These are phyloP conservation scores for Vicia villosa DNA, from an alignment of 306 rosid species.

Conservation along the genomic window DNA sequence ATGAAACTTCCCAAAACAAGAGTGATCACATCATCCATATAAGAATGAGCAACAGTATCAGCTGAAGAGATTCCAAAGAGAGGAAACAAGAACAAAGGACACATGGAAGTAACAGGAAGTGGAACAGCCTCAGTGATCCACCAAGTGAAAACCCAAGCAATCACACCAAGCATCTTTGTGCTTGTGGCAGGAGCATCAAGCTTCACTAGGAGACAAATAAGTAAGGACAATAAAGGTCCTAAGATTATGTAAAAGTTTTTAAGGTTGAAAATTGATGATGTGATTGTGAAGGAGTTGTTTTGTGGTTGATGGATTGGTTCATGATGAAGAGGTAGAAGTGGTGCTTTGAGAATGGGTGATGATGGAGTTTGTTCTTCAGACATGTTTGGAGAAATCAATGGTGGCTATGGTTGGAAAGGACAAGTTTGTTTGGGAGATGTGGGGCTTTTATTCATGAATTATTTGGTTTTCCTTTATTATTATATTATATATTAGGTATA, in stretches of 20 bases:
- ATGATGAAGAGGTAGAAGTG: constrained; percentile 65
- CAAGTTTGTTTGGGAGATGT: neutral
- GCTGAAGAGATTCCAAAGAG: constrained; percentile 71
- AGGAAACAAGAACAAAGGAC: constrained; percentile 80
- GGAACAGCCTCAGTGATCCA: constrained; percentile 93
- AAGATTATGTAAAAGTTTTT: constrained; percentile 48
- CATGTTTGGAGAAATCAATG: too few relatives aligned
- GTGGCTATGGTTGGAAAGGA: neutral
- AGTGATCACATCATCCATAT: constrained; percentile 80
- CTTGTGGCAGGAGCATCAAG: constrained; percentile 46
- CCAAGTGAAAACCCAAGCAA: constrained; percentile 83
- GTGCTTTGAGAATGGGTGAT: constrained; percentile 42
- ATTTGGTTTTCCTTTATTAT: neutral
- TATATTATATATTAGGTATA: too few relatives aligned
- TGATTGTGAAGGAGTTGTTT: neutral
- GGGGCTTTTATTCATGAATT: constrained; percentile 13
- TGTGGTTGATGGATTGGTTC: constrained; percentile 35
- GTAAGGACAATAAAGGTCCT: constrained; percentile 63
- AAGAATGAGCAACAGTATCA: constrained; percentile 73
- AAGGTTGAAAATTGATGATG: constrained; percentile 46
- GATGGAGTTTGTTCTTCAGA: neutral
- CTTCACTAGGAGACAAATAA: constrained; percentile 56
- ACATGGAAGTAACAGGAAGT: constrained; percentile 82
- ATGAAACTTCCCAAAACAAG: constrained; percentile 86
- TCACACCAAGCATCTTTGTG: constrained; percentile 72